phyloP scores from a whole-genome alignment of 345 rosid species.

The Dipteronia dyeriana region DNA sequence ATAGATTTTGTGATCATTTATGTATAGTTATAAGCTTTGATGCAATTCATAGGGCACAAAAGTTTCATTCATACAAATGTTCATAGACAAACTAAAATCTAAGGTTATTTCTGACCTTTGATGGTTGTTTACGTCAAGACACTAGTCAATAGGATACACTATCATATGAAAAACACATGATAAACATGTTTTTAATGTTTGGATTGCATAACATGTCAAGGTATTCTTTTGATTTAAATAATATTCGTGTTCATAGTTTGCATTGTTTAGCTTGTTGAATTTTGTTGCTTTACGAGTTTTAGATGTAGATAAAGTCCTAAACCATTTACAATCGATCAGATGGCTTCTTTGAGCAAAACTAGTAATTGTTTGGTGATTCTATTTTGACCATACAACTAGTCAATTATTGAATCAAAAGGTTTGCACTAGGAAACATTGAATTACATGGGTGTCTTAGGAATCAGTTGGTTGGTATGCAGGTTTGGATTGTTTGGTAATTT shows the following conservation, averaged over 20 bases:
- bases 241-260: neutral
- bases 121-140: neutral
- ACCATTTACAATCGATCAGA: neutral
- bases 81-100: neutral
- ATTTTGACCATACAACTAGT: neutral
- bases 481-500: neutral
- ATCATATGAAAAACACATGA: neutral
- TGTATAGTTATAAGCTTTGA: too few relatives aligned
- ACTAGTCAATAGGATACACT: neutral
- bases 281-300: neutral
- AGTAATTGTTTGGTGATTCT: slow-evolving; percentile 8
- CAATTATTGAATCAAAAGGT: neutral
- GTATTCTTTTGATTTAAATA: neutral
- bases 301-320: neutral
- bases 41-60: neutral
- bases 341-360: neutral
- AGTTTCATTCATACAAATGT: neutral
- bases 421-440: neutral
- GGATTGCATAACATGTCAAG: neutral
- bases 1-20: neutral
- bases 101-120: neutral
- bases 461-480: neutral
- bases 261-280: neutral
- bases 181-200: neutral
- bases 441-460: neutral